These are phyloP conservation scores for Tricladium varicosporioides DNA, from an alignment of 2,329 filamentous ascomycete species.

Conservation along the genomic window DNA sequence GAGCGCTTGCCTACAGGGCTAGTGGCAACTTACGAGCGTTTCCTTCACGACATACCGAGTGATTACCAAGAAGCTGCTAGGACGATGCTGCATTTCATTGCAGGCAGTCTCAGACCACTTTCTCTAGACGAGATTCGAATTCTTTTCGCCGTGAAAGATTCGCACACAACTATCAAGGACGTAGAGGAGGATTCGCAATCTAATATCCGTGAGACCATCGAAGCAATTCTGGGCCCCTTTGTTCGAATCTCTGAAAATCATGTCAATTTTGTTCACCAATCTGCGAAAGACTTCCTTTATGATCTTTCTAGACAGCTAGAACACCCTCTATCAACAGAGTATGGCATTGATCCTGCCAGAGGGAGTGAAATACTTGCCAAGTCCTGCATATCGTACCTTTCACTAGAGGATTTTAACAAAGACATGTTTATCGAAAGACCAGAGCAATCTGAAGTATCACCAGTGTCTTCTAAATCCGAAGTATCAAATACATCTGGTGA, in stretches of 20 bases:
- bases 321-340: conserved; percentile 5
- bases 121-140: conserved; percentile 36
- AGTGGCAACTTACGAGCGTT: conserved; percentile 33
- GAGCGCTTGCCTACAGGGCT: conserved; percentile 33
- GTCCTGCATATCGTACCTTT: conserved; percentile 31
- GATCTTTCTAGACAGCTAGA: conserved; percentile 7
- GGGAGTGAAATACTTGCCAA: conserved; percentile 13
- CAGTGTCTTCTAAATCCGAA: conserved; percentile 3
- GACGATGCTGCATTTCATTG: conserved; percentile 34
- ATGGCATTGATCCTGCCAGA: conserved; percentile 5
- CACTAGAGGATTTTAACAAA: conserved; percentile 37
- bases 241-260: conserved; percentile 33
- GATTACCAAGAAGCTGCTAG: conserved; percentile 28
- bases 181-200: conserved; percentile 29
- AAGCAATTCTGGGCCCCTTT: conserved; percentile 34
- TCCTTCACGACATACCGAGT: conserved; percentile 30
- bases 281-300: conserved; percentile 18
- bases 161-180: conserved; percentile 26
- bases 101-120: conserved; percentile 36
- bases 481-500: background rate
- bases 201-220: conserved; percentile 33
- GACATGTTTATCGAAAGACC: background rate
- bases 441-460: conserved; percentile 12
- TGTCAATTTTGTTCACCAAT: conserved; percentile 34
- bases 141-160: conserved; percentile 30